phyloP scores from a whole-genome alignment of 2,329 filamentous ascomycete species.

The Aspergillus sp. region DNA sequence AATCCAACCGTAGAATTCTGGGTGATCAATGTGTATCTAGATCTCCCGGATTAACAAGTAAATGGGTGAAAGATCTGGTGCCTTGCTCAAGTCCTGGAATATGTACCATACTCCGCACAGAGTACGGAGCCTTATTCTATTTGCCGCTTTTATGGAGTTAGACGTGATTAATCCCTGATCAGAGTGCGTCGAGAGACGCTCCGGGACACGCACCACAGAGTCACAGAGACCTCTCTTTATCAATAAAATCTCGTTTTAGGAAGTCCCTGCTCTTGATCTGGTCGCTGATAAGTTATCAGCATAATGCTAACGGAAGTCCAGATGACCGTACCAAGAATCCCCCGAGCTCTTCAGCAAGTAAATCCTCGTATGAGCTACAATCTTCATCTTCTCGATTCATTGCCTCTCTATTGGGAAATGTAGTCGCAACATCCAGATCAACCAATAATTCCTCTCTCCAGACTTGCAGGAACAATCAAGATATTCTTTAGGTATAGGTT shows the following conservation, averaged over 20 bases:
- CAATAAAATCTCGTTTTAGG: too few relatives aligned
- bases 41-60: not conserved
- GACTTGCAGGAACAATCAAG: conserved; percentile 12
- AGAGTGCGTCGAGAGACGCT: too few relatives aligned
- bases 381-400: conserved; percentile 2
- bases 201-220: too few relatives aligned
- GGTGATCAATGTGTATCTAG: not conserved
- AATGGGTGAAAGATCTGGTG: not conserved
- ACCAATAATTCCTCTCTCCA: conserved; percentile 13
- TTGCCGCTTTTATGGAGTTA: too few relatives aligned
- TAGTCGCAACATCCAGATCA: conserved; percentile 19
- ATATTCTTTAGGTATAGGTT: conserved; percentile 21
- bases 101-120: not conserved
- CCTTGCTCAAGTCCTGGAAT: not conserved
- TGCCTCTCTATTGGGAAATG: conserved; percentile 4
- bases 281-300: conserved; percentile 2
- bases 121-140: not conserved
- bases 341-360: conserved; percentile 6
- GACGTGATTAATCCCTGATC: too few relatives aligned
- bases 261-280: conserved; percentile 5
- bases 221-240: too few relatives aligned
- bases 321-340: conserved; percentile 5
- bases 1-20: not conserved
- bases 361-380: conserved; percentile 6
- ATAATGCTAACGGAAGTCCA: conserved; percentile 1